Base-by-base conservation (phyloP, 345 rosid genomes). In the Mangifera indica region DNA sequence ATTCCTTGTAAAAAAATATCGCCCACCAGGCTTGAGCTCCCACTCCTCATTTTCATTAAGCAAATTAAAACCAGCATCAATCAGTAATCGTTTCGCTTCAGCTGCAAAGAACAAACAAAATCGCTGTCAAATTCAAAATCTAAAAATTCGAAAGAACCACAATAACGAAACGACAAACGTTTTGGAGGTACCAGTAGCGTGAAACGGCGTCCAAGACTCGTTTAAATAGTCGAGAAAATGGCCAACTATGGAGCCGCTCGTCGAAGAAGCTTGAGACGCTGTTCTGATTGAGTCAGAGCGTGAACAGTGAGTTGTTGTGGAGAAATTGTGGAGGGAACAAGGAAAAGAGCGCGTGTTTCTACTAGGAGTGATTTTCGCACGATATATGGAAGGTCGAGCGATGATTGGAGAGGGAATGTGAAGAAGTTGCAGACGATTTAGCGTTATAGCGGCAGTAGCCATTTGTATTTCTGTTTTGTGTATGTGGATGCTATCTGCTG, bases 121-220 rank as follows among this genome's bases (percentile, higher is more conserved):
- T 21, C 57, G 45, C 54, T 48, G 18, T 56, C 20, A 42, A 54
- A 37, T 48, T 20, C 17, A 12, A 6, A 61, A 37, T 7, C 48
- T 12, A 32, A 55, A 60, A 29, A 29, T 29, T 29, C 32, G 32
- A 1, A 24, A 9, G n/a, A 29, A 26, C 40, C 3, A 44, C 63
- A 74, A 60, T 4, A 6, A 3, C 7, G 60, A 68, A 21, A 48
- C 48, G 6, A 29, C 32, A 29, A 12, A 0, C 20, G 56, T n/a
- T 34, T 67, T 11, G 6, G 15, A 4, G n/a, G 37, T 79, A 91
- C 93, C 96, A 48, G 98, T 88, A 58, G 97, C 97, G 63, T 91
- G 97, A 72, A 93, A 93, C 66, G 92, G 96, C 63, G 98, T 93
- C 97, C 98, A 93, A 6, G 97, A 93, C 75, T 89, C 98, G 54